phyloP scores from a whole-genome alignment of 768 basidiomycete species.

The Kwoniella dejecticola region DNA sequence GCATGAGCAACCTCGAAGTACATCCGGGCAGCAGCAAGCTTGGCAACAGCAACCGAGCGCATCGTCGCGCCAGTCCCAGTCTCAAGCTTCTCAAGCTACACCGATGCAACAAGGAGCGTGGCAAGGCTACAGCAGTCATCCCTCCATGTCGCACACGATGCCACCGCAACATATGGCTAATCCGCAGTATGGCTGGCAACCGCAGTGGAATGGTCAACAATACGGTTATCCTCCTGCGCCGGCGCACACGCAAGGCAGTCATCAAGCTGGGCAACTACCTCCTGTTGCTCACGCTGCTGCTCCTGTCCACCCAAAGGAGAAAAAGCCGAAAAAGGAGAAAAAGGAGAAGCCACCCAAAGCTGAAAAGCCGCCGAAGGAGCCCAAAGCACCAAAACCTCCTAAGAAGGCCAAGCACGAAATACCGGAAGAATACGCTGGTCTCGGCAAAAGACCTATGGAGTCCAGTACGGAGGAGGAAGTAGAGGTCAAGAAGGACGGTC shows the following conservation, averaged over 20 bases:
- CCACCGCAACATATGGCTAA: constrained; percentile 28
- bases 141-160: constrained; percentile 25
- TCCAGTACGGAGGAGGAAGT: constrained; percentile 26
- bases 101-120: constrained; percentile 20
- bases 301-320: constrained; percentile 1
- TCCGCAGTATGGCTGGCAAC: constrained; percentile 31
- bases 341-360: constrained; percentile 26
- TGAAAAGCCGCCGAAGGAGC: constrained; percentile 10
- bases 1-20: constrained; percentile 16
- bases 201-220: constrained; percentile 21
- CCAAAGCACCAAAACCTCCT: constrained; percentile 12
- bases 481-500: constrained; percentile 26
- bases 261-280: constrained; percentile 12
- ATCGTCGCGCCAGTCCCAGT: constrained; percentile 10
- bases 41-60: constrained; percentile 17
- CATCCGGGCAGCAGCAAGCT: constrained; percentile 10
- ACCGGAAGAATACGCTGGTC: constrained; percentile 29
- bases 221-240: constrained; percentile 30
- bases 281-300: constrained; percentile 2
- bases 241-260: constrained; percentile 12
- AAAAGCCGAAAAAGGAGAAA: constrained; percentile 32
- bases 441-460: constrained; percentile 46
- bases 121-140: constrained; percentile 22
- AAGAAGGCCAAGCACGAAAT: constrained; percentile 38
- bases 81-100: constrained; percentile 1